Evolutionary conservation across 352 stramenopile species (phyloP).

Genomic region (Phytophthora lateralis): DNA sequence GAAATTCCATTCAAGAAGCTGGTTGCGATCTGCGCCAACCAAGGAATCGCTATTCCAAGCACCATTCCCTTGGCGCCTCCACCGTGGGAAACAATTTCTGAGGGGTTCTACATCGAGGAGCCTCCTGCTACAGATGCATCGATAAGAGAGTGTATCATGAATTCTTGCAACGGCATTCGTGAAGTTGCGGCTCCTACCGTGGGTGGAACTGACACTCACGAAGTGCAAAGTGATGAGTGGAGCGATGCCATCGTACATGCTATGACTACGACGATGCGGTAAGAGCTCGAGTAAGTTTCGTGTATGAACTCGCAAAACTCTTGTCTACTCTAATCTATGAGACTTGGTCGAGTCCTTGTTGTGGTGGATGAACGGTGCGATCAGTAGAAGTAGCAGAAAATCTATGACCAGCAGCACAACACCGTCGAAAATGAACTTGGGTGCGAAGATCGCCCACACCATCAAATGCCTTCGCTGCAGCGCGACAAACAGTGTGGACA

Average conservation of each 20-base stretch:
- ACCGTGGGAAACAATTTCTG: conserved; percentile 39
- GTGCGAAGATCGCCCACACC: conserved; percentile 94
- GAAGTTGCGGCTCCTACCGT: conserved; percentile 39
- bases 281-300: neutral
- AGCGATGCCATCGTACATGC: conserved; percentile 58
- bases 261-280: conserved; percentile 38
- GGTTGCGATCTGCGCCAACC: conserved; percentile 45
- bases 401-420: conserved; percentile 64
- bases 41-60: conserved; percentile 49
- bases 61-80: conserved; percentile 39
- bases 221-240: conserved; percentile 42
- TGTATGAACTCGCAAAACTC: neutral
- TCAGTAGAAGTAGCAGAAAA: conserved; percentile 45
- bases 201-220: conserved; percentile 21
- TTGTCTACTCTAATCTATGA: conserved; percentile 25
- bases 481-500: conserved; percentile 86
- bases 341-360: neutral
- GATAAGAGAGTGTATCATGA: conserved; percentile 53
- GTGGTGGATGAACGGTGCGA: conserved; percentile 24
- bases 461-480: conserved; percentile 90
- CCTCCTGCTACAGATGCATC: conserved; percentile 34
- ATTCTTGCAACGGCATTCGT: conserved; percentile 59
- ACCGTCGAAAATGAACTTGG: conserved; percentile 91
- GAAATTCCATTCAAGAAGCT: conserved; percentile 69
- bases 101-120: conserved; percentile 70